Evolutionary conservation across 371 early-diverging fungal genomes (phyloP).

Genomic region (Neoconidiobolus thromboides): DNA sequence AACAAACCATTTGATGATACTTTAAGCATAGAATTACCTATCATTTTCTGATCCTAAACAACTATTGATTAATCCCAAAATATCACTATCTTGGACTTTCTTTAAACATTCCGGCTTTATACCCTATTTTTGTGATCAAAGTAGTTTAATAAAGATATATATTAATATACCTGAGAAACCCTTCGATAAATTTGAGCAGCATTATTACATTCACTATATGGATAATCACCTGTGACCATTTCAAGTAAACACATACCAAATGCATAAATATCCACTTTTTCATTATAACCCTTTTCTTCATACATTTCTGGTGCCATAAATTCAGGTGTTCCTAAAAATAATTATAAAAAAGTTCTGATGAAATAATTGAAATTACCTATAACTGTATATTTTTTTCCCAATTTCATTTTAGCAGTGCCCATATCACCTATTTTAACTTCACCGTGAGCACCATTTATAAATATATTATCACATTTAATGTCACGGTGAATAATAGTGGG

Average conservation of each 20-base stretch:
- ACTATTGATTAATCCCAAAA: slow-evolving; percentile 50
- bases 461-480: slow-evolving; percentile 75
- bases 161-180: slow-evolving; percentile 17
- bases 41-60: slow-evolving; percentile 55
- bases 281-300: too few relatives aligned
- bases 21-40: slow-evolving; percentile 17
- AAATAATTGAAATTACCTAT: too few relatives aligned
- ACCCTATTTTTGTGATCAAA: slow-evolving; percentile 14
- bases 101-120: slow-evolving; percentile 60
- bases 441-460: slow-evolving; percentile 80
- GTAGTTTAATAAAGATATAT: neutral
- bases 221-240: slow-evolving; percentile 78
- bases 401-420: slow-evolving; percentile 38
- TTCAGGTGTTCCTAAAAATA: slow-evolving; percentile 10
- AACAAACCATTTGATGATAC: neutral
- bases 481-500: slow-evolving; percentile 71
- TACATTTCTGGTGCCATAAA: slow-evolving; percentile 88
- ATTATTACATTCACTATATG: slow-evolving; percentile 74
- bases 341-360: too few relatives aligned
- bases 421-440: slow-evolving; percentile 88
- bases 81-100: slow-evolving; percentile 45
- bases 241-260: slow-evolving; percentile 67
- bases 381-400: too few relatives aligned
- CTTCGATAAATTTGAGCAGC: slow-evolving; percentile 75
- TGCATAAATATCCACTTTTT: too few relatives aligned